A percentile compares a stretch with the other conserved stretches of the same genome.
Evolutionary conservation across 139 green algal genomes (phyloP).

Genomic region (Chlamydomonas sphaeroides): DNA sequence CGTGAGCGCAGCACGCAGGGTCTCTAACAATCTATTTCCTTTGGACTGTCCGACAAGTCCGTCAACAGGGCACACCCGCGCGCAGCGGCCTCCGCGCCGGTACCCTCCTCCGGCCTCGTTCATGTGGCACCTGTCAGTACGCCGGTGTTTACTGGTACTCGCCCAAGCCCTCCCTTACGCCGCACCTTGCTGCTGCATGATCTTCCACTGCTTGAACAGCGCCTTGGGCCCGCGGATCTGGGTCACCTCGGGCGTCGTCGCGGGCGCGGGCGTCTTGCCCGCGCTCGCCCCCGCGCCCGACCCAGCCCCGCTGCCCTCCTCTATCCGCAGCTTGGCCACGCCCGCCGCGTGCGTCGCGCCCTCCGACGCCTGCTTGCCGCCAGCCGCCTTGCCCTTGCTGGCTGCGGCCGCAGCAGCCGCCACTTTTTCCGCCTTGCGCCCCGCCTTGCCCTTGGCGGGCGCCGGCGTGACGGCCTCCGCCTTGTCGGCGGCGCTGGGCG

Average conservation of each 20-base stretch:
- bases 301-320: neutral
- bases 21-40: too few relatives aligned
- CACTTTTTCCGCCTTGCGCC: conserved; percentile 18
- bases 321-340: conserved; percentile 7
- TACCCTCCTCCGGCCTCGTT: too few relatives aligned
- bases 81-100: too few relatives aligned
- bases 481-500: neutral
- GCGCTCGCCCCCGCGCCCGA: neutral
- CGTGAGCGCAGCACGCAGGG: too few relatives aligned
- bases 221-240: conserved; percentile 57
- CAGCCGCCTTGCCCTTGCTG: conserved; percentile 5
- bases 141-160: too few relatives aligned
- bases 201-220: conserved; percentile 63
- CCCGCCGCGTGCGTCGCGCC: neutral
- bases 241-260: neutral
- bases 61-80: too few relatives aligned
- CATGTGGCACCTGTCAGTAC: too few relatives aligned
- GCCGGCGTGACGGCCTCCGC: neutral
- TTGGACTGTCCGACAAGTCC: too few relatives aligned
- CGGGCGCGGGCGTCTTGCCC: neutral
- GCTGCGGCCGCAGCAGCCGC: neutral
- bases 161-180: too few relatives aligned
- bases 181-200: conserved; percentile 44
- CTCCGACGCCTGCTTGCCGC: conserved; percentile 9
- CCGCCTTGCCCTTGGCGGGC: conserved; percentile 6